These are phyloP conservation scores for Kalanchoe fedtschenkoi DNA, from an alignment of 164 flowering plant genomes.

Conservation along the genomic window DNA sequence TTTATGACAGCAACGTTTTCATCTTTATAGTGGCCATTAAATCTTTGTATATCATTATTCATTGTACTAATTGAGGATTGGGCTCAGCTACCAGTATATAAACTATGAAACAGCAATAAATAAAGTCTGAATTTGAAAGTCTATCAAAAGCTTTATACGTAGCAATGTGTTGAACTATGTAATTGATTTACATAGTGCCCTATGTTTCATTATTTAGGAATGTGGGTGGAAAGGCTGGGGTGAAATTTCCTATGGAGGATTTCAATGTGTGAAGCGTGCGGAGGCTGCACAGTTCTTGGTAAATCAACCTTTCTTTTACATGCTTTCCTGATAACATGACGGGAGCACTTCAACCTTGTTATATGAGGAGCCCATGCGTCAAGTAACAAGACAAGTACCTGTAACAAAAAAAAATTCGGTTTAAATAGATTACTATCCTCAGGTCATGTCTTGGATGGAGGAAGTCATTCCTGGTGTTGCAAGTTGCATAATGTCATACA, in stretches of 20 bases:
- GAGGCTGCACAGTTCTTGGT: constrained; percentile 87
- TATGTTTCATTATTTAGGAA: constrained; percentile 31
- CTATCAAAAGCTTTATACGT: not conserved
- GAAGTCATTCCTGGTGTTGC: constrained; percentile 52
- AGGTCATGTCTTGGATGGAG: constrained; percentile 94
- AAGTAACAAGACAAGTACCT: not conserved
- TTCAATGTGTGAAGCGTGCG: constrained; percentile 62
- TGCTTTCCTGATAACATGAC: not conserved
- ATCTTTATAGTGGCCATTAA: no score
- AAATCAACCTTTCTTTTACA: not conserved
- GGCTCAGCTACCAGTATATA: not conserved
- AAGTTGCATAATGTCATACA: constrained; percentile 48
- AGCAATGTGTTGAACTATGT: not conserved
- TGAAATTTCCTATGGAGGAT: constrained; percentile 93
- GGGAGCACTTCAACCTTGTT: not conserved
- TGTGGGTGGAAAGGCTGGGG: constrained; percentile 99
- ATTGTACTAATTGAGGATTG: not conserved
- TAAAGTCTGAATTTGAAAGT: not conserved
- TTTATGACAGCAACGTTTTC: no score
- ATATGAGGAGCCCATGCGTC: not conserved
- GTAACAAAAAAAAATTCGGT: not conserved
- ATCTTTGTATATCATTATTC: no score
- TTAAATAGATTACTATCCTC: constrained; percentile 4
- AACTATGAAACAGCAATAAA: not conserved
- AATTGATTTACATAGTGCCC: constrained; percentile 3